Percentiles rank a stretch among this genome's conserved stretches.
These are phyloP conservation scores for Citrullus amarus DNA, from an alignment of 306 rosid species.

Conservation along the genomic window DNA sequence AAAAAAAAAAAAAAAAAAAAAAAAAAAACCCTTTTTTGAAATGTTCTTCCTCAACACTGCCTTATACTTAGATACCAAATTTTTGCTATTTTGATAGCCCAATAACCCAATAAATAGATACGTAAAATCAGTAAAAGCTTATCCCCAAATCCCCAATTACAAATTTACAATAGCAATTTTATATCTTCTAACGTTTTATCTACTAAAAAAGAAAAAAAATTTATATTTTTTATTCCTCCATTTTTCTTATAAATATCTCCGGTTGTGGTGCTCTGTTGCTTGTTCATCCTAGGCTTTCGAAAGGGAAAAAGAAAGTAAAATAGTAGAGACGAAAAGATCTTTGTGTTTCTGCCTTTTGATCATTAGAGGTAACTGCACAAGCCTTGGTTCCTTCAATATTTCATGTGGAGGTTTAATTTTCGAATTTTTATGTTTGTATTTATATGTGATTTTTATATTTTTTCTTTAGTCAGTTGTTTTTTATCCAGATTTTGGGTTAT, in stretches of 20 bases:
- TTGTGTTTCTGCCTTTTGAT: conserved; percentile 17
- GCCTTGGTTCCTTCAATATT: not conserved
- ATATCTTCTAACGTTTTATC: not conserved
- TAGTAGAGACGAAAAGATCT: not conserved
- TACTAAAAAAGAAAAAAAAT: too few relatives aligned
- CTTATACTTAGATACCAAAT: not conserved
- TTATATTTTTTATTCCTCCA: not conserved
- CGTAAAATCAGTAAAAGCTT: not conserved
- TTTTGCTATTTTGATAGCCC: not conserved
- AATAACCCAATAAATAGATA: not conserved
- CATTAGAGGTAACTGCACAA: conserved; percentile 10
- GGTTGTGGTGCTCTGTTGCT: not conserved
- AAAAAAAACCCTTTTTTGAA: not conserved
- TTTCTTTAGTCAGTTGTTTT: conserved; percentile 21
- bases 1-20: not conserved
- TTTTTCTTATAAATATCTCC: not conserved
- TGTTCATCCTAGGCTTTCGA: not conserved
- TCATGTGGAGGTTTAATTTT: not conserved
- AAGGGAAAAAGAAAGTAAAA: not conserved
- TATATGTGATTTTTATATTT: not conserved
- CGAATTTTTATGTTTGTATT: not conserved
- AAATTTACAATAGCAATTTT: not conserved
- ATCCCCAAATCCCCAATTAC: not conserved
- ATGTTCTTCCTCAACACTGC: not conserved
- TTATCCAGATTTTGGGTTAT: conserved; percentile 35